phyloP scores from a whole-genome alignment of 768 basidiomycete species.

The Lactarius hengduanensis region DNA sequence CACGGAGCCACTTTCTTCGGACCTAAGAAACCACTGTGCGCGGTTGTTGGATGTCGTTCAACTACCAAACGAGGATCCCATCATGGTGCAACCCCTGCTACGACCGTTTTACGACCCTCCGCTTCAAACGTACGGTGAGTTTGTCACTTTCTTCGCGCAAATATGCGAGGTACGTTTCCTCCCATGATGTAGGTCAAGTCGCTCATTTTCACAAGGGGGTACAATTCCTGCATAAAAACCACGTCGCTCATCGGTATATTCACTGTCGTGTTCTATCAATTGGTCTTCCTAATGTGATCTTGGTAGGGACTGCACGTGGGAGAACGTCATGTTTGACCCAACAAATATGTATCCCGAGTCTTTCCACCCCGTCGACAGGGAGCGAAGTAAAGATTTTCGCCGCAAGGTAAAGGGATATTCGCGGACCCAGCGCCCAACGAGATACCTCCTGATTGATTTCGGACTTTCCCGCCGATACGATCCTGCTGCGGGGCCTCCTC shows the following conservation, averaged over 20 bases:
- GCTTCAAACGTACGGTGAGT: conserved; percentile 39
- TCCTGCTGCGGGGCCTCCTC: conserved; percentile 3
- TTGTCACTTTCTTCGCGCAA: conserved; percentile 36
- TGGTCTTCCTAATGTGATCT: too few relatives aligned
- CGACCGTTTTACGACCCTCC: conserved; percentile 26
- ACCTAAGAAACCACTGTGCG: conserved; percentile 34
- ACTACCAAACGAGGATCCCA: conserved; percentile 24
- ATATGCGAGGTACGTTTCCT: conserved; percentile 36
- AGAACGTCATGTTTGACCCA: conserved; percentile 25
- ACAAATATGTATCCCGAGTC: conserved; percentile 21
- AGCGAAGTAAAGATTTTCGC: conserved; percentile 6
- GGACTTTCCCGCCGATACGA: conserved; percentile 32
- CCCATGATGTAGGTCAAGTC: background rate
- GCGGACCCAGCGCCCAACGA: conserved; percentile 31
- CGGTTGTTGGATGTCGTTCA: conserved; percentile 31
- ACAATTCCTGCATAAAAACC: conserved; percentile 21
- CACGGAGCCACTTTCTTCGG: conserved; percentile 24
- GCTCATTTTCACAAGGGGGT: conserved; percentile 8
- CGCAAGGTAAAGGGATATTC: conserved; percentile 22
- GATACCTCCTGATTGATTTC: conserved; percentile 35
- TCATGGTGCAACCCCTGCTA: background rate
- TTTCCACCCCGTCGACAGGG: conserved; percentile 9
- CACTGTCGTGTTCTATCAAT: too few relatives aligned
- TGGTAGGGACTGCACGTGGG: conserved; percentile 14
- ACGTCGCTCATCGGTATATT: conserved; percentile 24